phyloP scores from a whole-genome alignment of 345 rosid genomes.

The Citrus mangshanensis region DNA sequence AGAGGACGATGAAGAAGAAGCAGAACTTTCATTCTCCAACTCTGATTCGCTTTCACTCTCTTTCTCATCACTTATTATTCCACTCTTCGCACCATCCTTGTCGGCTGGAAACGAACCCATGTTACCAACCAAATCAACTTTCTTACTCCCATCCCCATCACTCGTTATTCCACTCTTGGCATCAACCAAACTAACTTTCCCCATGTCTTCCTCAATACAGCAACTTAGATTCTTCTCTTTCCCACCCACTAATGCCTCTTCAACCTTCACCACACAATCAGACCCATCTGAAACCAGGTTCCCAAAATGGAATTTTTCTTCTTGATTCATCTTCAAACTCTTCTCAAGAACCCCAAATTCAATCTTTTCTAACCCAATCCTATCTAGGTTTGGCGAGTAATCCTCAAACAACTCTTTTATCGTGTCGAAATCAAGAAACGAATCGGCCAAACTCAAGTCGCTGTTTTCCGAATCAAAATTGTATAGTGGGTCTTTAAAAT shows the following conservation, averaged over 20 bases:
- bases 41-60: constrained; percentile 31
- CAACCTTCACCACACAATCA: constrained; percentile 22
- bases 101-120: constrained; percentile 9
- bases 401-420: constrained; percentile 47
- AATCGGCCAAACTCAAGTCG: constrained; percentile 42
- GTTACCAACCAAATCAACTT: constrained; percentile 19
- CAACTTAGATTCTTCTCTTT: constrained; percentile 28
- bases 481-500: constrained; percentile 27
- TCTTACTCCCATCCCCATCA: constrained; percentile 26
- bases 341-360: constrained; percentile 33
- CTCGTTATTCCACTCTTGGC: constrained; percentile 21
- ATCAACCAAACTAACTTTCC: constrained; percentile 33
- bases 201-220: constrained; percentile 48
- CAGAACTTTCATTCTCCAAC: constrained; percentile 42
- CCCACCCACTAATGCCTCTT: constrained; percentile 27
- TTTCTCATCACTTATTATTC: constrained; percentile 15
- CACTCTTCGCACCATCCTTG: constrained; percentile 25
- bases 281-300: constrained; percentile 10
- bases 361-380: constrained; percentile 27
- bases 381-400: constrained; percentile 21
- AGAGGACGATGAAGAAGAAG: constrained; percentile 38
- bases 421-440: constrained; percentile 62
- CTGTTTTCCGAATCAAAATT: constrained; percentile 25
- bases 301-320: constrained; percentile 14
- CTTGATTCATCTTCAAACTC: constrained; percentile 30